Evolutionary conservation across 2,329 filamentous ascomycete species (phyloP).

Genomic region (Torrubiella hemipterigena): DNA sequence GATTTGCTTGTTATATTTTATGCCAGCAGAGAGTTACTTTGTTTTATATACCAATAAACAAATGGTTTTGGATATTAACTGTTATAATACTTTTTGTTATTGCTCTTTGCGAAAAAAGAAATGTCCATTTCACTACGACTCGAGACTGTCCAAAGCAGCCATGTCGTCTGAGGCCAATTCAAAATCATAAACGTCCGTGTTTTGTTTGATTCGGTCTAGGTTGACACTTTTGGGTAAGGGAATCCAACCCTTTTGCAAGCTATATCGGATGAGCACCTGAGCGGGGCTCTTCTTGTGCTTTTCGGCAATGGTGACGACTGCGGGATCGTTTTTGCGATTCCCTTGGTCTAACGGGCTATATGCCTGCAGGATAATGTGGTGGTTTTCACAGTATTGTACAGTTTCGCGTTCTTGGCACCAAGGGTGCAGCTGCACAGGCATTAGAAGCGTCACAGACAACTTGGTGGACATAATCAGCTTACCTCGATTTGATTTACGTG

Average conservation of each 20-base stretch:
- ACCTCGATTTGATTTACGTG: conserved; percentile 65
- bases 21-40: too few relatives aligned
- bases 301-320: conserved; percentile 40
- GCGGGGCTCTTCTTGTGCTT: conserved; percentile 49
- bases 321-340: conserved; percentile 34
- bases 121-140: too few relatives aligned
- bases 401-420: conserved; percentile 47
- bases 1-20: too few relatives aligned
- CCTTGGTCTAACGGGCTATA: conserved; percentile 25
- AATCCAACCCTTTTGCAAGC: conserved; percentile 57
- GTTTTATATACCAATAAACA: too few relatives aligned
- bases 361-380: conserved; percentile 49
- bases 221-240: conserved; percentile 56
- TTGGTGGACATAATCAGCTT: conserved; percentile 11
- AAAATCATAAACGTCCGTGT: conserved; percentile 50
- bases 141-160: conserved; percentile 17
- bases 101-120: too few relatives aligned
- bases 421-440: conserved; percentile 56
- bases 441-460: conserved; percentile 26
- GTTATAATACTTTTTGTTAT: too few relatives aligned
- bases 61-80: too few relatives aligned
- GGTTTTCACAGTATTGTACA: conserved; percentile 54
- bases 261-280: conserved; percentile 58
- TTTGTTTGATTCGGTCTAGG: conserved; percentile 44
- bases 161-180: conserved; percentile 45